Conservation (phyloP, 768 basidiomycete species). For the Cystobasidium ongulense region DNA sequence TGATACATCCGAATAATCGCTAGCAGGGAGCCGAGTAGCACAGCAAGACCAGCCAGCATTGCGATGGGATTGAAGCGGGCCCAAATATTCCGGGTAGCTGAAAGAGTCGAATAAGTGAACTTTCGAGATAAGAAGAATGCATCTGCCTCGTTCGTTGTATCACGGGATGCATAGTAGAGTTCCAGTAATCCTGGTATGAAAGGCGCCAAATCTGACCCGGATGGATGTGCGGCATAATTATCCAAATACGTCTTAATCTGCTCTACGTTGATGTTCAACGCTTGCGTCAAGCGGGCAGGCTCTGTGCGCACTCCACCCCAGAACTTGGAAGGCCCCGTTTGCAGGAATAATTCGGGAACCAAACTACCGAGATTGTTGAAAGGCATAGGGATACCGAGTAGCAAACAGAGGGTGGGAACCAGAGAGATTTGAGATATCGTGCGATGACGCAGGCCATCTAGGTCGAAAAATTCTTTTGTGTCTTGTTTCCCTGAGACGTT, state of each 20-base stretch:
- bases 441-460: slow-evolving; percentile 43
- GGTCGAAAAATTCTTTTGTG: not conserved
- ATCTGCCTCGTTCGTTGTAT: slow-evolving; percentile 22
- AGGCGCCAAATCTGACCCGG: slow-evolving; percentile 63
- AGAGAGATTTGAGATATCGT: slow-evolving; percentile 87
- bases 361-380: slow-evolving; percentile 88
- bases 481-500: not conserved
- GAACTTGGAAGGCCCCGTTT: slow-evolving; percentile 33
- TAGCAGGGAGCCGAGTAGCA: slow-evolving; percentile 47
- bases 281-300: slow-evolving; percentile 51
- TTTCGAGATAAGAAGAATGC: slow-evolving; percentile 44
- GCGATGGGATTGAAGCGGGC: slow-evolving; percentile 78
- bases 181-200: slow-evolving; percentile 36
- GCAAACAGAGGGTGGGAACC: slow-evolving; percentile 73
- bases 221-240: slow-evolving; percentile 62
- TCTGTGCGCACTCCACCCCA: not conserved
- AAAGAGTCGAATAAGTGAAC: slow-evolving; percentile 59
- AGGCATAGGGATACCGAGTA: slow-evolving; percentile 86
- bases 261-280: slow-evolving; percentile 60
- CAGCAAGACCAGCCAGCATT: slow-evolving; percentile 63
- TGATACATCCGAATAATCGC: not conserved
- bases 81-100: slow-evolving; percentile 76
- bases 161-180: slow-evolving; percentile 33
- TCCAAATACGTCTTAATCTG: slow-evolving; percentile 72
- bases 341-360: slow-evolving; percentile 83